phyloP scores from a whole-genome alignment of 768 basidiomycete genomes.

The Hypholoma fasciculare region DNA sequence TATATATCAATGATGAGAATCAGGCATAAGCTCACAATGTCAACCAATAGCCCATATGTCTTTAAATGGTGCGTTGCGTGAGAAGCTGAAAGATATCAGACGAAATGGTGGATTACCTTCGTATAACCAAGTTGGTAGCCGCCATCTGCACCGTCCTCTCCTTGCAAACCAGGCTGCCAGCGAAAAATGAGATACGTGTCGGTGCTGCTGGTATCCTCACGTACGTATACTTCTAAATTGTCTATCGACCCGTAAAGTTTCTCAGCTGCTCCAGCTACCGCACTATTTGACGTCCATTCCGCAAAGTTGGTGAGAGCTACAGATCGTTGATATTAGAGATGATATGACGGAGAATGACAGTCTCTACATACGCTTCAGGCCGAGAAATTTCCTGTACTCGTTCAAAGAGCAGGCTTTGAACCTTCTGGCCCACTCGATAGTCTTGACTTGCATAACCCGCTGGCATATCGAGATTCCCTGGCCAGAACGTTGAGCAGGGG shows the following conservation, averaged over 20 bases:
- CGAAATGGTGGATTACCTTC: conserved; percentile 16
- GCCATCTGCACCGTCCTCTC: not conserved
- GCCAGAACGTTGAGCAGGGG: conserved; percentile 2
- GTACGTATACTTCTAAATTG: conserved; percentile 1
- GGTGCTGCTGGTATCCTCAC: not conserved
- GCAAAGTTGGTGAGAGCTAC: not conserved
- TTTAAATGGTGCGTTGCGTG: not conserved
- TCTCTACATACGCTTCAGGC: conserved; percentile 4
- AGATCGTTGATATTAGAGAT: not conserved
- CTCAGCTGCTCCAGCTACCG: not conserved
- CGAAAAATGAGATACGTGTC: too few relatives aligned
- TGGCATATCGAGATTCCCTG: not conserved
- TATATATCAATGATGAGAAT: not conserved
- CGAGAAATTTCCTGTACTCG: conserved; percentile 4
- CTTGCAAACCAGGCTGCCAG: not conserved
- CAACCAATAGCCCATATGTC: not conserved
- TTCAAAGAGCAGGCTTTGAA: not conserved
- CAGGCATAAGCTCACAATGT: not conserved
- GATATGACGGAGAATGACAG: not conserved
- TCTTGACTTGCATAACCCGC: not conserved
- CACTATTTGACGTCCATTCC: not conserved
- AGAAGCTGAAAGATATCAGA: too few relatives aligned
- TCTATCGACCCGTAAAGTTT: not conserved
- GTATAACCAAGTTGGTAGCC: conserved; percentile 24
- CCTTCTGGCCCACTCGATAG: not conserved